phyloP scores from a whole-genome alignment of 1,284 basidiomycete species.

The Albatrellus sp. region DNA sequence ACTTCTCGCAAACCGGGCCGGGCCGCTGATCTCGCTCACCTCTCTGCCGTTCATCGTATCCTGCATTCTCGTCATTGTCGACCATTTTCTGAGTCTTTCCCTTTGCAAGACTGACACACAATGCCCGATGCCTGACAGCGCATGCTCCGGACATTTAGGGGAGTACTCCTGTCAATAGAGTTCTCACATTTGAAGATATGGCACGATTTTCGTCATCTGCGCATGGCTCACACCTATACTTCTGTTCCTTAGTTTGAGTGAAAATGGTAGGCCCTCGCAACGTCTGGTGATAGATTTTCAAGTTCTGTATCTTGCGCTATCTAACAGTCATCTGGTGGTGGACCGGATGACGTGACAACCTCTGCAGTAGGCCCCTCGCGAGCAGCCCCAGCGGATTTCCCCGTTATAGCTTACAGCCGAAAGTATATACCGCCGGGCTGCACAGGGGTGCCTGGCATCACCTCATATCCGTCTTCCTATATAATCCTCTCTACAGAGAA shows the following conservation, averaged over 20 bases:
- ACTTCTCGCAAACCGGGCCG: slow-evolving; percentile 76
- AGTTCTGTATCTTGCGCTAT: too few relatives aligned
- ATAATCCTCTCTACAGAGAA: too few relatives aligned
- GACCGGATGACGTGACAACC: too few relatives aligned
- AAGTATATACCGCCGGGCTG: too few relatives aligned
- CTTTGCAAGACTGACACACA: slow-evolving; percentile 61
- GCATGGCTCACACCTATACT: slow-evolving; percentile 90
- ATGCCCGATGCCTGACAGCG: slow-evolving; percentile 21
- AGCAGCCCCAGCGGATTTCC: too few relatives aligned
- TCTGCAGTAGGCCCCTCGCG: too few relatives aligned
- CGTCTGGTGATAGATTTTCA: too few relatives aligned
- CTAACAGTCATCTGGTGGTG: too few relatives aligned
- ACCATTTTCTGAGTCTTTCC: slow-evolving; percentile 97
- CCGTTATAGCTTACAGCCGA: too few relatives aligned
- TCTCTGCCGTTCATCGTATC: slow-evolving; percentile 79
- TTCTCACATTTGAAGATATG: slow-evolving; percentile 73
- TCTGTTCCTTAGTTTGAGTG: slow-evolving; percentile 85
- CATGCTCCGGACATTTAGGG: slow-evolving; percentile 18
- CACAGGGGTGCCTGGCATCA: too few relatives aligned
- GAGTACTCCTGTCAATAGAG: slow-evolving; percentile 8
- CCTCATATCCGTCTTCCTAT: too few relatives aligned
- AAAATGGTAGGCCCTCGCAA: too few relatives aligned
- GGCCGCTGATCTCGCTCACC: slow-evolving; percentile 85
- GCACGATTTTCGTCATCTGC: slow-evolving; percentile 89
- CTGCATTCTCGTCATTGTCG: slow-evolving; percentile 69